Base-by-base conservation (phyloP, 257 asterid species). In the Ilex aquifolium region DNA sequence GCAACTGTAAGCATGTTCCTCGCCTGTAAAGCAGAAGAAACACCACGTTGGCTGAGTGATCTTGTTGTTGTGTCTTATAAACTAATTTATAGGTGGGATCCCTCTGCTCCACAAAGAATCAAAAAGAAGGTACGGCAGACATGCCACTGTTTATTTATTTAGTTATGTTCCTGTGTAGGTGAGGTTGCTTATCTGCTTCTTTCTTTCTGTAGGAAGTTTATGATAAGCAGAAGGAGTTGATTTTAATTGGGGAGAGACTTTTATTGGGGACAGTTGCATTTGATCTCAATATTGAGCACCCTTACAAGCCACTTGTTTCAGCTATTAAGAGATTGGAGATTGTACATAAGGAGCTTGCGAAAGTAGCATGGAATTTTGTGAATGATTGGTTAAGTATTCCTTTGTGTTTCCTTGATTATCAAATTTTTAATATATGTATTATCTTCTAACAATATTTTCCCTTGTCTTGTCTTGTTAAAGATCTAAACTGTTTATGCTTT, bases 341-440 rank as follows among this genome's bases (percentile, higher is more conserved):
- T 68, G 62, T 81, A 36, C 74, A 74, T 32, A 72, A 79, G 71
- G 81, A 84, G 66, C 39, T 82, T 39, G 69, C 68, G 31, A 82
- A 76, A 79, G 81, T 80, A 57, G 88, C 88, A 6, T 84, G 88
- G 88, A 84, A 84, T 72, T 79, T 77, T 65, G 88, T 84, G 69
- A 82, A 84, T 65, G 91, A 82, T 74, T 81, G 84, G 91, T 85
- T 60, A n/a, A 16, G 50, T 10, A 59, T 13, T 65, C 53, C 60
- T 17, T 44, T 50, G 10, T 51, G 46, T 63, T 61, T 48, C 8
- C 13, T 39, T 9, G 65, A 40, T 27, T 61, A 15, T 5, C 31
- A 17, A 0, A 16, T 13, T 46, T 12, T 46, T 10, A 2, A 46
- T 46, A 2, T 12, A 10, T 46, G 13, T 3, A 46, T 46, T 46